phyloP scores from a whole-genome alignment of 2,329 filamentous ascomycete species.

The Phyllosticta citrichinensis region DNA sequence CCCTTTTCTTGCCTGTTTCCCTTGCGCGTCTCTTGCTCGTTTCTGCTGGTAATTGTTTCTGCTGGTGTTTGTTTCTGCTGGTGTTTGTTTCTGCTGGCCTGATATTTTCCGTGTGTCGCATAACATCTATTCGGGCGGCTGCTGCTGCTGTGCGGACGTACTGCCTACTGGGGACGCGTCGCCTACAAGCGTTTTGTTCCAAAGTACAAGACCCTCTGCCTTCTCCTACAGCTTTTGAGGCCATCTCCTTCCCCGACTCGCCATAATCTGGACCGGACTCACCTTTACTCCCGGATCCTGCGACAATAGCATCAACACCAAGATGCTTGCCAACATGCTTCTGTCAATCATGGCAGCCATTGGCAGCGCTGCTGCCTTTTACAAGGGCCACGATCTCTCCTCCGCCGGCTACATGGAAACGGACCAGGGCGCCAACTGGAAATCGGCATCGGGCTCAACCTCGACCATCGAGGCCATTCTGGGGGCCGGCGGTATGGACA shows the following conservation, averaged over 20 bases:
- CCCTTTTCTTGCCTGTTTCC: not conserved
- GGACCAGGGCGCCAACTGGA: conserved; percentile 5
- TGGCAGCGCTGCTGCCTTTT: not conserved
- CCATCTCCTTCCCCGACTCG: not conserved
- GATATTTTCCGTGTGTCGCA: no score
- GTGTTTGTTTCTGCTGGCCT: no score
- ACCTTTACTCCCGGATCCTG: not conserved
- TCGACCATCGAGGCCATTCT: conserved; percentile 6
- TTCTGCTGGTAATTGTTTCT: not conserved
- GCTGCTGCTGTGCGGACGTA: not conserved
- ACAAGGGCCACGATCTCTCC: conserved; percentile 8
- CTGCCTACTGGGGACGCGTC: not conserved
- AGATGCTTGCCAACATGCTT: not conserved
- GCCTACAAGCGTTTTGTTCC: not conserved
- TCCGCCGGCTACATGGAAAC: conserved; percentile 7
- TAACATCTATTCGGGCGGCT: not conserved
- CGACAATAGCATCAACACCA: not conserved
- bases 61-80: not conserved
- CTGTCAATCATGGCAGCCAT: conserved; percentile 4
- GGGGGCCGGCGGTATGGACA: conserved; percentile 8
- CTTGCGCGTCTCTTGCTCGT: not conserved
- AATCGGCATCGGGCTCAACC: not conserved
- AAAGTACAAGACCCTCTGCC: not conserved
- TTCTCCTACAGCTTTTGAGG: not conserved
- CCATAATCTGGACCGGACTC: not conserved